These are phyloP conservation scores for Xylariaceae sp. DNA, from an alignment of 2,329 filamentous ascomycete species.

Conservation along the genomic window DNA sequence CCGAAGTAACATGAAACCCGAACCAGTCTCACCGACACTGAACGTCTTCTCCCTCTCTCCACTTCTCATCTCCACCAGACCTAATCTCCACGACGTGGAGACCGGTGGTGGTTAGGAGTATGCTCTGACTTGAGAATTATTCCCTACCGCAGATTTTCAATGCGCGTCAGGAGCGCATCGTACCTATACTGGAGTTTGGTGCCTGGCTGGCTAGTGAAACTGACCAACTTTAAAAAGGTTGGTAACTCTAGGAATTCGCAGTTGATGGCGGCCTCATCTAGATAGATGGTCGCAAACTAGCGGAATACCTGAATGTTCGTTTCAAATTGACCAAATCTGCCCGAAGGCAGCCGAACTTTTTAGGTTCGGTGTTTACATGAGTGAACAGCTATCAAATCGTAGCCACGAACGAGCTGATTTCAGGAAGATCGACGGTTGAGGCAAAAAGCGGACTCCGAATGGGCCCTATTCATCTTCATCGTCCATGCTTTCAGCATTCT, in stretches of 20 bases:
- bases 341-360: too few species aligned
- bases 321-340: too few species aligned
- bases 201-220: not conserved
- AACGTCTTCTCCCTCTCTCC: not conserved
- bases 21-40: not conserved
- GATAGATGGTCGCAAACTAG: not conserved
- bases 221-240: not conserved
- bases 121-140: not conserved
- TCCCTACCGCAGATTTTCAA: not conserved
- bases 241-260: not conserved
- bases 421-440: not conserved
- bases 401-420: not conserved
- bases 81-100: not conserved
- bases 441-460: not conserved
- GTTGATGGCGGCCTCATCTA: not conserved
- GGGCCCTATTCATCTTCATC: constrained; percentile 10
- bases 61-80: not conserved
- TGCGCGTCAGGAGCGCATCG: not conserved
- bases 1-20: not conserved
- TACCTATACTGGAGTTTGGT: not conserved
- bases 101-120: not conserved
- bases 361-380: too few species aligned
- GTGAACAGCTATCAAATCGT: not conserved
- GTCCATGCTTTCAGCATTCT: constrained; percentile 6
- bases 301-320: not conserved